Evolutionary conservation across 2,329 filamentous ascomycete species (phyloP).

Genomic region (Phyllosticta citrichinensis): DNA sequence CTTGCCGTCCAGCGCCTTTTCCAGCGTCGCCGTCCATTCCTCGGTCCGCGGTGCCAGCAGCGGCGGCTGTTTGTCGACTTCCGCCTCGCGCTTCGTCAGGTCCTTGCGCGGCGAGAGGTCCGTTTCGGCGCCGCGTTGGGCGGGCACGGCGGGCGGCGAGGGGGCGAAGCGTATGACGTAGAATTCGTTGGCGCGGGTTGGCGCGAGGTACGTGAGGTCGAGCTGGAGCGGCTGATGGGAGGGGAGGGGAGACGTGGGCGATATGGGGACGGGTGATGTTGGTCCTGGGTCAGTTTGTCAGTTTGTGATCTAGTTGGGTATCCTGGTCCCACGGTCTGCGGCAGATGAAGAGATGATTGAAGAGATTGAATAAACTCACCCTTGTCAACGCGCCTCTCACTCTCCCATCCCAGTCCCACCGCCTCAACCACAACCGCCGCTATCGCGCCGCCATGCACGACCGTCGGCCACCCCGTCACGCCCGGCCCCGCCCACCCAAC

Average conservation of each 20-base stretch:
- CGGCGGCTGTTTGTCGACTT: conserved; percentile 13
- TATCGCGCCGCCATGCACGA: conserved; percentile 61
- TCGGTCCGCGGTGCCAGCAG: conserved; percentile 15
- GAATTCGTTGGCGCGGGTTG: conserved; percentile 50
- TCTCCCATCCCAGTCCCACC: conserved; percentile 53
- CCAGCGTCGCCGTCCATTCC: conserved; percentile 45
- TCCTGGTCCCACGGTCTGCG: too few species aligned
- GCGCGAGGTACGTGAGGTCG: conserved; percentile 51
- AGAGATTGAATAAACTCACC: not conserved
- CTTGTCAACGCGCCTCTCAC: conserved; percentile 23
- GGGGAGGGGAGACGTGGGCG: conserved; percentile 17
- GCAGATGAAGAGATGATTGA: not conserved
- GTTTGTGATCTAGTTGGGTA: too few species aligned
- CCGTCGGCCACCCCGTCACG: conserved; percentile 58
- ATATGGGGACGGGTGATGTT: conserved; percentile 15
- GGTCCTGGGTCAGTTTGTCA: conserved; percentile 8
- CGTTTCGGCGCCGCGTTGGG: conserved; percentile 17
- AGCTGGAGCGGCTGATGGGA: conserved; percentile 23
- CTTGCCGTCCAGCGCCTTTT: conserved; percentile 42
- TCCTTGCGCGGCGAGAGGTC: conserved; percentile 25
- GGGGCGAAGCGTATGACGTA: conserved; percentile 50
- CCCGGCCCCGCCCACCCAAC: conserved; percentile 53
- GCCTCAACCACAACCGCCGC: conserved; percentile 62
- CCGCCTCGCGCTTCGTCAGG: conserved; percentile 24
- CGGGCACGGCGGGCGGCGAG: conserved; percentile 17